These are phyloP conservation scores for Skeletonema tropicum DNA, from an alignment of 108 stramenopile genomes.

Conservation along the genomic window DNA sequence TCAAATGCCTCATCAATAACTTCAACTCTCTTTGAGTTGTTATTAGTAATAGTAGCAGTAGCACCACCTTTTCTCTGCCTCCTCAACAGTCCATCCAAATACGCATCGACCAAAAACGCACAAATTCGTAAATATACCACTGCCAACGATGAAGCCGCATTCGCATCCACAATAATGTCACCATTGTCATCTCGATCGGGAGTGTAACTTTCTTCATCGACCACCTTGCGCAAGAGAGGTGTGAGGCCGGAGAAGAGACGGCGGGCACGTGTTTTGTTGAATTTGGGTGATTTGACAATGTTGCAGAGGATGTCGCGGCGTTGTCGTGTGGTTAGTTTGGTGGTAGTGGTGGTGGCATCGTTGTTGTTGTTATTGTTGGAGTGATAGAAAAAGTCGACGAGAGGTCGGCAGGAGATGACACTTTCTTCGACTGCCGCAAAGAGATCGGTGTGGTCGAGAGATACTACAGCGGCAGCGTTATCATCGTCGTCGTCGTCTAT, in stretches of 20 bases:
- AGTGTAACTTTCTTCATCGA: constrained; percentile 29
- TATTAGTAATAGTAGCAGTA: not conserved
- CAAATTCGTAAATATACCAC: constrained; percentile 52
- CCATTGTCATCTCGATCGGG: constrained; percentile 12
- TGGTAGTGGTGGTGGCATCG: not conserved
- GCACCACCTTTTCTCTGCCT: not conserved
- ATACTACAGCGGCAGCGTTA: not conserved
- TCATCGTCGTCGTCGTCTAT: not conserved
- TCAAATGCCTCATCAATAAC: constrained; percentile 68
- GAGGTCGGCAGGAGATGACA: constrained; percentile 10
- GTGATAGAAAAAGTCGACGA: constrained; percentile 12
- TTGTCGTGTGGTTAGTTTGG: constrained; percentile 5
- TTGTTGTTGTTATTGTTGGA: not conserved
- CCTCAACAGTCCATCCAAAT: constrained; percentile 40
- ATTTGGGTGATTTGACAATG: constrained; percentile 16
- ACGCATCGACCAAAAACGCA: constrained; percentile 52
- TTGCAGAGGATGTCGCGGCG: constrained; percentile 18
- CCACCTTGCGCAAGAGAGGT: constrained; percentile 5
- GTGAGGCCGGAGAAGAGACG: constrained; percentile 33
- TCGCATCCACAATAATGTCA: constrained; percentile 6
- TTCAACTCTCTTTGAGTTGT: constrained; percentile 4
- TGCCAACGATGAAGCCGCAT: constrained; percentile 41
- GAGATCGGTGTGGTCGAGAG: not conserved
- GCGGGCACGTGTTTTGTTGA: constrained; percentile 26
- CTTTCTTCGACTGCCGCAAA: constrained; percentile 10